These are phyloP conservation scores for Cordyceps javanica DNA, from an alignment of 2,329 filamentous ascomycete species.

Conservation along the genomic window DNA sequence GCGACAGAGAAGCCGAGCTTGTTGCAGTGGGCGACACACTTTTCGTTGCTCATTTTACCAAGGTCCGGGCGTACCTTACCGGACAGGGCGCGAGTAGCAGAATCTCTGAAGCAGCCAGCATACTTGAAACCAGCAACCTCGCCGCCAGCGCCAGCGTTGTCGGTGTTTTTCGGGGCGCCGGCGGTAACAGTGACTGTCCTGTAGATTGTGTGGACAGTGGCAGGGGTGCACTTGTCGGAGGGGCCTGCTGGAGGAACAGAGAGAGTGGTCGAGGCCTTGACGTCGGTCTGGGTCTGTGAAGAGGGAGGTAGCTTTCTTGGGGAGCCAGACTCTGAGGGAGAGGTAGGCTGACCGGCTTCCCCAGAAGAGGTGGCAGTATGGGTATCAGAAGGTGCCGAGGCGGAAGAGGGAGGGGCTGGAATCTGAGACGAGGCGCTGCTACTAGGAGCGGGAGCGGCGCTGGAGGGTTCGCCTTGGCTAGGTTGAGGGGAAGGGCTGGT, in stretches of 20 bases:
- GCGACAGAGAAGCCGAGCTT: conserved; percentile 36
- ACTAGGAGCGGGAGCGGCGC: neutral
- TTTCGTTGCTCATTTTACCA: conserved; percentile 36
- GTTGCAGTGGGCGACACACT: conserved; percentile 44
- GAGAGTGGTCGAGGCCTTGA: conserved; percentile 18
- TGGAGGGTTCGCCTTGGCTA: neutral
- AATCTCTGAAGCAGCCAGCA: conserved; percentile 39
- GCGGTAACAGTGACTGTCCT: conserved; percentile 40
- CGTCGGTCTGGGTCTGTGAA: neutral
- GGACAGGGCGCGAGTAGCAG: conserved; percentile 30
- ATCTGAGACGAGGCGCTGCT: neutral
- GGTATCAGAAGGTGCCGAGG: neutral
- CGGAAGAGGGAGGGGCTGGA: neutral
- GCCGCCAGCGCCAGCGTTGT: conserved; percentile 12
- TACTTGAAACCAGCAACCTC: conserved; percentile 29
- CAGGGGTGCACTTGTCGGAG: conserved; percentile 18
- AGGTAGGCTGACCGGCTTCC: neutral
- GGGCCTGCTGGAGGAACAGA: conserved; percentile 14
- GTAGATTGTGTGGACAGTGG: conserved; percentile 33
- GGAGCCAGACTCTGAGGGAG: neutral
- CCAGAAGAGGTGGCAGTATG: neutral
- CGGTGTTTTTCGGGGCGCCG: conserved; percentile 9
- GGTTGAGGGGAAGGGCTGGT: neutral
- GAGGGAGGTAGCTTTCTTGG: neutral
- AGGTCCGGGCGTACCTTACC: conserved; percentile 35